phyloP scores from a whole-genome alignment of 768 basidiomycete genomes.

The Pleurotus platypus region DNA sequence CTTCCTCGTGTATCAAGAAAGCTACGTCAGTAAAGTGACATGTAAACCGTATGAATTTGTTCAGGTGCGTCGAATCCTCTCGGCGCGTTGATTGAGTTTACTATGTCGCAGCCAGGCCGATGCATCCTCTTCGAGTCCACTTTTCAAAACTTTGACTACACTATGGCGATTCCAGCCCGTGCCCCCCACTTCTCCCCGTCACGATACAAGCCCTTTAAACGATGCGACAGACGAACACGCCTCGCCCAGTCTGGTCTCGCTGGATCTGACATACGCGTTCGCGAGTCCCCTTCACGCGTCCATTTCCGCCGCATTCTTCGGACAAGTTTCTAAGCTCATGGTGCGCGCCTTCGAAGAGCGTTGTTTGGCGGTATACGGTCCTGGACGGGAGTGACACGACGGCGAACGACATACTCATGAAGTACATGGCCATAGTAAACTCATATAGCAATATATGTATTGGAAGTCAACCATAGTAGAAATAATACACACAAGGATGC shows the following conservation, averaged over 20 bases:
- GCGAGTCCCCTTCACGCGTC: constrained; percentile 82
- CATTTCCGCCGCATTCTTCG: constrained; percentile 82
- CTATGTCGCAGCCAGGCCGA: constrained; percentile 47
- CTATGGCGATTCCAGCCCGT: constrained; percentile 72
- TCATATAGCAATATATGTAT: too few species aligned
- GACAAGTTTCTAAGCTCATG: constrained; percentile 85
- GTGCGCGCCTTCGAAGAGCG: constrained; percentile 89
- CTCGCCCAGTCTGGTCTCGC: constrained; percentile 73
- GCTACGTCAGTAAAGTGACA: constrained; percentile 82
- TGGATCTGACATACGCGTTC: constrained; percentile 86
- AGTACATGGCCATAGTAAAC: too few species aligned
- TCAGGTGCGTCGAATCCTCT: constrained; percentile 46
- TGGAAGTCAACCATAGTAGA: too few species aligned
- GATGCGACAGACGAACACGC: constrained; percentile 1
- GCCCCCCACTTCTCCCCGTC: constrained; percentile 36
- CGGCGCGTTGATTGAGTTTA: constrained; percentile 4
- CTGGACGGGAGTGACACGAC: constrained; percentile 19
- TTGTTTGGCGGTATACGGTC: constrained; percentile 71
- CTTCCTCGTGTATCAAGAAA: constrained; percentile 84
- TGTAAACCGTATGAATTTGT: constrained; percentile 79
- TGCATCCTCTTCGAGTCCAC: constrained; percentile 64
- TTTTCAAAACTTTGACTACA: constrained; percentile 72
- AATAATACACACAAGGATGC: too few species aligned
- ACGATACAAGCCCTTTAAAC: constrained; percentile 11
- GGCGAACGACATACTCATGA: too few species aligned